These are phyloP conservation scores for Pseudogymnoascus sp. DNA, from an alignment of 2,329 filamentous ascomycete genomes.

Conservation along the genomic window DNA sequence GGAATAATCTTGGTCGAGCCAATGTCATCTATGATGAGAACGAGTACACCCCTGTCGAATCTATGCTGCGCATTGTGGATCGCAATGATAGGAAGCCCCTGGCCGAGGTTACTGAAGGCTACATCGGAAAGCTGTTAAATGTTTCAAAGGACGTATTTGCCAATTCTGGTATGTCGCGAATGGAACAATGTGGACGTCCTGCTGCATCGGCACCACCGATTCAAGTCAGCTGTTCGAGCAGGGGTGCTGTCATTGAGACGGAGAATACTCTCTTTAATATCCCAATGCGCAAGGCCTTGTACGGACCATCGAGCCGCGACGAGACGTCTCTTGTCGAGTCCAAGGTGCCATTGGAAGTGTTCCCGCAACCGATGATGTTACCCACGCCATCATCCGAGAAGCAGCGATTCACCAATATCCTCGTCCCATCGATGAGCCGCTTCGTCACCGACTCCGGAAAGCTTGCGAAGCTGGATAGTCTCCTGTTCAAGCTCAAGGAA, in stretches of 20 bases:
- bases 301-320: constrained; percentile 52
- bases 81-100: constrained; percentile 58
- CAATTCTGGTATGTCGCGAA: constrained; percentile 61
- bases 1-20: constrained; percentile 47
- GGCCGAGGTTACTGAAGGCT: constrained; percentile 60
- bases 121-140: constrained; percentile 69
- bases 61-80: constrained; percentile 71
- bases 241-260: constrained; percentile 54
- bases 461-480: constrained; percentile 77
- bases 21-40: constrained; percentile 59
- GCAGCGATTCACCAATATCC: constrained; percentile 79
- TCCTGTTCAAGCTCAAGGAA: constrained; percentile 84
- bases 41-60: constrained; percentile 61
- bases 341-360: constrained; percentile 56
- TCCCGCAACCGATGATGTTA: constrained; percentile 57
- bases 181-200: constrained; percentile 77
- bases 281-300: constrained; percentile 64
- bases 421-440: constrained; percentile 89
- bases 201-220: constrained; percentile 77
- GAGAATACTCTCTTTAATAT: constrained; percentile 71
- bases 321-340: constrained; percentile 68
- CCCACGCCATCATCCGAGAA: constrained; percentile 73
- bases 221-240: constrained; percentile 66
- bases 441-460: constrained; percentile 98
- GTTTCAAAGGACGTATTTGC: constrained; percentile 59